Conservation (phyloP, 2,329 filamentous ascomycete genomes). For the Beauveria australis region DNA sequence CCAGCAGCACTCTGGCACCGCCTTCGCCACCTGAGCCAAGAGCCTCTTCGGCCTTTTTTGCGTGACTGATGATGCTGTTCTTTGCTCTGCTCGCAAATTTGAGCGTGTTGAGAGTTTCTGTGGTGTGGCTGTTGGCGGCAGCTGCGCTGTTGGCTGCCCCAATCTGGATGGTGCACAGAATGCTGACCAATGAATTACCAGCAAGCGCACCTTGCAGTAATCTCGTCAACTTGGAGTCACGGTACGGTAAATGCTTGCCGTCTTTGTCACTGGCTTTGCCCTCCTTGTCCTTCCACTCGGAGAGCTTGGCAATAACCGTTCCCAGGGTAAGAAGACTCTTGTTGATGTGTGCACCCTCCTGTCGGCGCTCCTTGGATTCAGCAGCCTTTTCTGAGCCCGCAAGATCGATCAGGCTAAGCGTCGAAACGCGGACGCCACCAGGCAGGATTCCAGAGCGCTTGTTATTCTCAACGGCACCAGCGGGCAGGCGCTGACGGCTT, state of each 20-base stretch:
- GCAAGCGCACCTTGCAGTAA: constrained; percentile 87
- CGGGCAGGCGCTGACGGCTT: constrained; percentile 75
- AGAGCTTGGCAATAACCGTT: constrained; percentile 89
- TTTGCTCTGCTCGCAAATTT: constrained; percentile 96
- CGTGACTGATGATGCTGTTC: constrained; percentile 96
- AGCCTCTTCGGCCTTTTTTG: constrained; percentile 89
- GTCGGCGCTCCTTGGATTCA: constrained; percentile 86
- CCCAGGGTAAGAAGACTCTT: constrained; percentile 92
- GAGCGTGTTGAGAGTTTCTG: constrained; percentile 88
- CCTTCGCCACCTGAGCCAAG: constrained; percentile 73
- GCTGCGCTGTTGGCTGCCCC: constrained; percentile 68
- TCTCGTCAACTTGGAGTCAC: constrained; percentile 94
- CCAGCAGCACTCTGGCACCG: constrained; percentile 76
- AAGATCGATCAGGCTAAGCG: constrained; percentile 88
- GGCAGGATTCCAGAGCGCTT: constrained; percentile 66
- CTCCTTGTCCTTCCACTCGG: constrained; percentile 78
- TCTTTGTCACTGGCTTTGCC: constrained; percentile 68
- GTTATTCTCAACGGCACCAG: constrained; percentile 40
- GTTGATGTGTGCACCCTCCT: constrained; percentile 97
- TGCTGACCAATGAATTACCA: constrained; percentile 90
- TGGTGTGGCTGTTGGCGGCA: constrained; percentile 63
- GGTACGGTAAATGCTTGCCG: constrained; percentile 86
- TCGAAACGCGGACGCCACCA: constrained; percentile 90
- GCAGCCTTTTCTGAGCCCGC: constrained; percentile 94
- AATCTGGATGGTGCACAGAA: constrained; percentile 92